Conservation (phyloP, 176 grass and related monocot species). For the Poa annua region DNA sequence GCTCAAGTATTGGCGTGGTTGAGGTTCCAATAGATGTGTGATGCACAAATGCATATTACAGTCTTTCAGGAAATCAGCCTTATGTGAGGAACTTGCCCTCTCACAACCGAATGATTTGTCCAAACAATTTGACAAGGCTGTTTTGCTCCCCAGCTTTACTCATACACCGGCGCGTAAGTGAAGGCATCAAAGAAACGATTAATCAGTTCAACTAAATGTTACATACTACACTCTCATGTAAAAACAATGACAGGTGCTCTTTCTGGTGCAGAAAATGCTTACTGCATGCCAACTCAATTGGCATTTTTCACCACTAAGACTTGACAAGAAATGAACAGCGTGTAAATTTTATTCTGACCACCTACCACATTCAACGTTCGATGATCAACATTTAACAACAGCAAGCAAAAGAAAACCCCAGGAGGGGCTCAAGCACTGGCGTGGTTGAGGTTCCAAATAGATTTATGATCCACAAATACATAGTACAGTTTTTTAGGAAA, state of each 20-base stretch:
- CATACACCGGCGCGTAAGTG: neutral
- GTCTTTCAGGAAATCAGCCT: neutral
- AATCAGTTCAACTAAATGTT: neutral
- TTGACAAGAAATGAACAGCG: neutral
- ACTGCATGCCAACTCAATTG: neutral
- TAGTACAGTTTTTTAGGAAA: neutral
- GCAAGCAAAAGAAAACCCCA: neutral
- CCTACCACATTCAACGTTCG: neutral
- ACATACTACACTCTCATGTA: neutral
- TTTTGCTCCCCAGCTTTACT: neutral
- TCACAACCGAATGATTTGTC: neutral
- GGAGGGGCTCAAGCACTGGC: neutral
- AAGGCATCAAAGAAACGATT: slow-evolving; percentile 20
- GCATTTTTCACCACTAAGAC: neutral
- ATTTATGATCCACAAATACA: neutral
- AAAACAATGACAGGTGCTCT: slow-evolving; percentile 4
- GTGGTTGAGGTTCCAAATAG: neutral
- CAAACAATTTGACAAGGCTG: neutral
- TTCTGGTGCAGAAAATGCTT: neutral
- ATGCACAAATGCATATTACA: neutral
- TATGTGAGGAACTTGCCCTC: neutral
- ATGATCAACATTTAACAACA: slow-evolving; percentile 9
- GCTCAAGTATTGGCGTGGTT: neutral
- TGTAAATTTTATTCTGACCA: neutral
- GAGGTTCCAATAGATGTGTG: neutral